Conservation (phyloP, 2,329 filamentous ascomycete genomes). For the Cladobotryum mycophilum region DNA sequence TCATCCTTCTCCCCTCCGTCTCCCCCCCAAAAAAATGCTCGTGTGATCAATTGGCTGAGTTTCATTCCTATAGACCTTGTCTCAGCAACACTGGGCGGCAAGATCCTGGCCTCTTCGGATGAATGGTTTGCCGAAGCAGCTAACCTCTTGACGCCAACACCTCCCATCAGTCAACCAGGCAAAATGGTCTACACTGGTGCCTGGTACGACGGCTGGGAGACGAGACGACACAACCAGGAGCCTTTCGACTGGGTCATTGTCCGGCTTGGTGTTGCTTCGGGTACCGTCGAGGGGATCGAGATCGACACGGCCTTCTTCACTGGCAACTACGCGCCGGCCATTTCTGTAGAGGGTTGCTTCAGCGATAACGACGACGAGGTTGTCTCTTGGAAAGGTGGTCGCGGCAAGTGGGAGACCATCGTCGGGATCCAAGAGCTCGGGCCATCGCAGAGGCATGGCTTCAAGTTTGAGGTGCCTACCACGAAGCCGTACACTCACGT, state of each 20-base stretch:
- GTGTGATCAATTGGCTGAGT: neutral
- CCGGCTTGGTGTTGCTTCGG: slow-evolving; percentile 62
- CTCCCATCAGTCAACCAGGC: slow-evolving; percentile 56
- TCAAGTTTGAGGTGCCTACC: slow-evolving; percentile 56
- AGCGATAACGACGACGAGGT: slow-evolving; percentile 58
- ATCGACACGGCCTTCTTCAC: slow-evolving; percentile 77
- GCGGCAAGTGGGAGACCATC: slow-evolving; percentile 65
- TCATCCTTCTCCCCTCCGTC: neutral
- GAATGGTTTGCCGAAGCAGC: slow-evolving; percentile 62
- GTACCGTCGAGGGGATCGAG: slow-evolving; percentile 67
- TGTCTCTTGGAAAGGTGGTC: slow-evolving; percentile 51
- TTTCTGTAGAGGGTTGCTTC: slow-evolving; percentile 73
- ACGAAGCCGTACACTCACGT: slow-evolving; percentile 72
- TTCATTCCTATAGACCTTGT: slow-evolving; percentile 44
- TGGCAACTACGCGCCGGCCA: slow-evolving; percentile 74
- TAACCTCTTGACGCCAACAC: slow-evolving; percentile 58
- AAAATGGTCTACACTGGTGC: slow-evolving; percentile 65
- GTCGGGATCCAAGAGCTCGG: slow-evolving; percentile 65
- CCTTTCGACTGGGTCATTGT: slow-evolving; percentile 63
- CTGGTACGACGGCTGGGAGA: slow-evolving; percentile 69
- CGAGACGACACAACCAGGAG: slow-evolving; percentile 57
- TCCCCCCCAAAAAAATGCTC: neutral
- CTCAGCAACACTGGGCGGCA: slow-evolving; percentile 55
- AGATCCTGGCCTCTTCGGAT: slow-evolving; percentile 59
- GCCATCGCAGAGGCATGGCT: slow-evolving; percentile 65